Evolutionary conservation across 331 rosid species (phyloP), one percentile per base, ranked within the genome.

Genomic region (Phaseolus coccineus): DNA sequence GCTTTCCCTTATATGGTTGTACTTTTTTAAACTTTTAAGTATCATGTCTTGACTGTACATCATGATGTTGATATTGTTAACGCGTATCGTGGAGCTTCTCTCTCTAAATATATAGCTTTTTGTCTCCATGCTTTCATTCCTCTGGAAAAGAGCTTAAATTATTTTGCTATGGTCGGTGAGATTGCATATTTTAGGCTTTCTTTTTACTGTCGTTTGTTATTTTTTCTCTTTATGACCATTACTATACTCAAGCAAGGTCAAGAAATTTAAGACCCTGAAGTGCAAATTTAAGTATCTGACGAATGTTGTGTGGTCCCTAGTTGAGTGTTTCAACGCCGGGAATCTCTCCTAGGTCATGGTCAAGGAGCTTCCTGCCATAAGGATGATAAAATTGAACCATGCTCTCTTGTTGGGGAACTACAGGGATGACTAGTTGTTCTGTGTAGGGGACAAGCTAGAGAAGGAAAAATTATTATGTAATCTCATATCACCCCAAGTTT

Each of bases 371-470:
- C 57, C 12, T 61, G 25, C 80, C 70, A 55, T 51, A 62, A 64
- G 78, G 61, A 65, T 71, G 42, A 19, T 77, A 48, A 77, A 69
- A 24, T 33, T 65, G 74, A 12, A 40, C 61, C 27, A 65, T 77
- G 86, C 53, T 73, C 3, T 48, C 42, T 35, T 66, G 77, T 83
- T 71, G 50, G 83, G 83, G 55, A 14, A 69, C 77, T 28, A 14
- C 37, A 69, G 55, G 27, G 55, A 59, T 79, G 56, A 27, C 77
- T 16, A 50, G 35, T 62, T 70, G 67, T 14, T 30, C 7, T 13
- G 4, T 40, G 51, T 58, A 27, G 73, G 73, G 30, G 56, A 77
- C 64, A n/a, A 19, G 30, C 35, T 27, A 61, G 73, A 44, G 3
- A 81, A 55, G 6, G 5, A 48, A 12, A 48, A 48, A 3, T 48